These are phyloP conservation scores for Cyclotella kingstonii DNA, from an alignment of 108 stramenopile genomes.

Conservation along the genomic window DNA sequence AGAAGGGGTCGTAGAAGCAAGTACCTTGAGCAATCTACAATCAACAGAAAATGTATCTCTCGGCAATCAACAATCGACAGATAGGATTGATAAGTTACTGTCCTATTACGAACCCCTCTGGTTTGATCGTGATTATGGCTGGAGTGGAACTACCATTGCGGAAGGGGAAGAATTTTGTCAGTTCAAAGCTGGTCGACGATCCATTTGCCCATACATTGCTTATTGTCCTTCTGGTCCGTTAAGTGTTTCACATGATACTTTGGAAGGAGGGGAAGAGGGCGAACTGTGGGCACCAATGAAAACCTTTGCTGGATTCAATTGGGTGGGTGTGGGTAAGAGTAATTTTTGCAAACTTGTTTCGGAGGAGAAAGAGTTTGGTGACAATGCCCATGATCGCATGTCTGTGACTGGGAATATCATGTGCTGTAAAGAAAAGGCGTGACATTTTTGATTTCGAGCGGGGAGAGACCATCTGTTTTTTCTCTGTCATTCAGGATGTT, in stretches of 20 bases:
- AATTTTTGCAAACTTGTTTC: slow-evolving; percentile 1
- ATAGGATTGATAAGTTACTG: neutral
- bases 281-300: neutral
- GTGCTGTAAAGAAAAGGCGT: no score
- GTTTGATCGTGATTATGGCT: slow-evolving; percentile 10
- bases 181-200: slow-evolving; percentile 1
- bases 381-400: neutral
- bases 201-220: slow-evolving; percentile 7
- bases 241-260: neutral
- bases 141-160: neutral
- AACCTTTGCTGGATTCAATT: slow-evolving; percentile 1
- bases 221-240: slow-evolving; percentile 8
- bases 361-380: slow-evolving; percentile 5
- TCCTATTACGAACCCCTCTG: slow-evolving; percentile 5
- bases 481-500: no score
- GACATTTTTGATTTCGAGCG: no score
- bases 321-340: slow-evolving; percentile 2
- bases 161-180: slow-evolving; percentile 11
- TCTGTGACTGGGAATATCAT: neutral
- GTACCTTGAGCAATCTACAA: neutral
- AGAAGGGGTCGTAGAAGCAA: neutral
- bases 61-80: neutral
- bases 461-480: no score
- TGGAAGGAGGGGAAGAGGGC: neutral
- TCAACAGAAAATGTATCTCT: neutral